These are phyloP conservation scores for Coemansia sp. DNA, from an alignment of 192 early-diverging fungal species.

Conservation along the genomic window DNA sequence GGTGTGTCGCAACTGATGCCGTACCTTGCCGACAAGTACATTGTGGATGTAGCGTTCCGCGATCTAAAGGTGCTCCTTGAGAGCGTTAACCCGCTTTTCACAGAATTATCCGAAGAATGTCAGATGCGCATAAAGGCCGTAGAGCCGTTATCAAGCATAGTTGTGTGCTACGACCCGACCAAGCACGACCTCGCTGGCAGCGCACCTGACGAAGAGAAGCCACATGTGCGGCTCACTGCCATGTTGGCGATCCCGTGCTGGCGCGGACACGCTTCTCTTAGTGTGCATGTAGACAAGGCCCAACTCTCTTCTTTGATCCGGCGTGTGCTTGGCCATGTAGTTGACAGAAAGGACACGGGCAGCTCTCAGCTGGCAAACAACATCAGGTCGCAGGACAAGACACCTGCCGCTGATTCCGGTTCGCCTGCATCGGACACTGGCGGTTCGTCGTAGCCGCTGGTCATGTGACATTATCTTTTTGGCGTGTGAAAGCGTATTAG, in stretches of 20 bases:
- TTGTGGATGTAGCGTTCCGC: conserved; percentile 48
- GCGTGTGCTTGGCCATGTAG: conserved; percentile 49
- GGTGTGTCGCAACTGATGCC: conserved; percentile 63
- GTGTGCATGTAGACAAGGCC: conserved; percentile 71
- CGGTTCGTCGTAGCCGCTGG: not conserved
- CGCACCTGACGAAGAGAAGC: conserved; percentile 24
- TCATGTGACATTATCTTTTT: not conserved
- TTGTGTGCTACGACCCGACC: conserved; percentile 56
- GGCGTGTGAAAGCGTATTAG: not conserved
- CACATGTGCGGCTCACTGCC: conserved; percentile 43
- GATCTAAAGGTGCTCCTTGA: conserved; percentile 57
- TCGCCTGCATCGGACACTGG: not conserved
- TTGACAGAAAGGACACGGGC: conserved; percentile 22
- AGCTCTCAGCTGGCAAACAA: conserved; percentile 44
- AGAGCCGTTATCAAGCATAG: conserved; percentile 59
- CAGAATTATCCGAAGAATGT: conserved; percentile 46
- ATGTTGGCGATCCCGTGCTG: conserved; percentile 67
- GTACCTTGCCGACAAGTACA: conserved; percentile 51
- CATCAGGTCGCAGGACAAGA: conserved; percentile 12
- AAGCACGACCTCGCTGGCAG: conserved; percentile 10
- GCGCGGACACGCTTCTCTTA: conserved; percentile 70
- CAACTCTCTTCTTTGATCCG: conserved; percentile 62
- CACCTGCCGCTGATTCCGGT: not conserved
- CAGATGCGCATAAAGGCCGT: conserved; percentile 41
- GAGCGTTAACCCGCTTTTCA: conserved; percentile 56